Percentiles rank a stretch among this genome's conserved stretches.
phyloP scores from a whole-genome alignment of 1,284 basidiomycete species.

The Polyporus tsugae region DNA sequence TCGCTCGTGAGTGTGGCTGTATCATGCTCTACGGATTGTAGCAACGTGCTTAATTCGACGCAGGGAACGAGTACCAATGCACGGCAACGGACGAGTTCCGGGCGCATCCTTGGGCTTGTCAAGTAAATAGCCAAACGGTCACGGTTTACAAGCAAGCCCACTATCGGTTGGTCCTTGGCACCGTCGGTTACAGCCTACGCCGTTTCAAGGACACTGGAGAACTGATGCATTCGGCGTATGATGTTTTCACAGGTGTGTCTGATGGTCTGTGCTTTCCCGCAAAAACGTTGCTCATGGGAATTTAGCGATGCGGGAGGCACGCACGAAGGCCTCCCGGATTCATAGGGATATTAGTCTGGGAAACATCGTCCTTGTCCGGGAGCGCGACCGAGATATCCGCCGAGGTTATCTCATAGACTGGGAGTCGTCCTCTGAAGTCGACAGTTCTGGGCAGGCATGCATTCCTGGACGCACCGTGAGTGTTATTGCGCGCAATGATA shows the following conservation, averaged over 20 bases:
- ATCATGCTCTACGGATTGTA: background rate
- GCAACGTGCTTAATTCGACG: too few species aligned
- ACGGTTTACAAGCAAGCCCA: too few species aligned
- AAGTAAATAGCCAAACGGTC: too few species aligned
- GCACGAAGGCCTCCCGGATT: conserved; percentile 13
- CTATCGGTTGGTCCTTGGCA: too few species aligned
- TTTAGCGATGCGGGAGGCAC: conserved; percentile 21
- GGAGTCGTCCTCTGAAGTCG: conserved; percentile 17
- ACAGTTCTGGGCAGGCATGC: conserved; percentile 9
- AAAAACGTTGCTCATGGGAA: background rate
- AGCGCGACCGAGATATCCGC: conserved; percentile 5
- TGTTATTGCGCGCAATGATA: too few species aligned
- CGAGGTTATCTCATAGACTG: conserved; percentile 24
- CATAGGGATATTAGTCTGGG: conserved; percentile 25
- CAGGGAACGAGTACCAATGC: too few species aligned
- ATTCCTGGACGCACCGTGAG: background rate
- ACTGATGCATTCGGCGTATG: too few species aligned
- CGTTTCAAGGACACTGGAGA: too few species aligned
- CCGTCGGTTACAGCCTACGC: too few species aligned
- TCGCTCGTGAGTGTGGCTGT: background rate
- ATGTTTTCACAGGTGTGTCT: too few species aligned
- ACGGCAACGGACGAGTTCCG: too few species aligned
- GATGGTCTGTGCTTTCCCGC: background rate
- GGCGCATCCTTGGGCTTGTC: too few species aligned
- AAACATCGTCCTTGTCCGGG: conserved; percentile 22